phyloP scores from a whole-genome alignment of 352 stramenopile genomes.

The Globisporangium paroecandrum region DNA sequence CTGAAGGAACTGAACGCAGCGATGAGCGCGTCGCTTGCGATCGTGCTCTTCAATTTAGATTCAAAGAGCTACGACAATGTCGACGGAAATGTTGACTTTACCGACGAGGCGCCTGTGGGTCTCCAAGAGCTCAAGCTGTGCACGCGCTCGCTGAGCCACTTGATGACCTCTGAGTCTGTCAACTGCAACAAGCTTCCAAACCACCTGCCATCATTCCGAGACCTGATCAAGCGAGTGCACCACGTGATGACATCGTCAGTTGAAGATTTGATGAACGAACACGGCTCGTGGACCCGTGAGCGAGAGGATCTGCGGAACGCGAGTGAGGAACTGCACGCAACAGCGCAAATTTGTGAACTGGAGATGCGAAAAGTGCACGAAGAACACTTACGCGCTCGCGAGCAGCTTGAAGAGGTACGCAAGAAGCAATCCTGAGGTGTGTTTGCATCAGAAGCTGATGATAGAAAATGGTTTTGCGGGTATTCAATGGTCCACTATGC shows the following conservation, averaged over 20 bases:
- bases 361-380: slow-evolving; percentile 39
- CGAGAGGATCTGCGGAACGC: slow-evolving; percentile 29
- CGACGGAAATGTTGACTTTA: background rate
- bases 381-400: background rate
- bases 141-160: background rate
- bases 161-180: background rate
- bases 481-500: background rate
- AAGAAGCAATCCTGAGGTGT: background rate
- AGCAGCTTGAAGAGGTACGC: slow-evolving; percentile 7
- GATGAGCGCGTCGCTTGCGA: slow-evolving; percentile 14
- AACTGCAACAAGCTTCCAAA: background rate
- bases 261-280: slow-evolving; percentile 12
- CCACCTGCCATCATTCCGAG: slow-evolving; percentile 1
- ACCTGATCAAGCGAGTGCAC: slow-evolving; percentile 9
- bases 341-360: slow-evolving; percentile 26
- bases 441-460: background rate
- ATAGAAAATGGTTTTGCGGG: background rate
- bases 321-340: slow-evolving; percentile 29
- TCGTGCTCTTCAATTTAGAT: slow-evolving; percentile 6
- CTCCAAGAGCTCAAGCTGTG: background rate
- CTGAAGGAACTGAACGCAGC: slow-evolving; percentile 39
- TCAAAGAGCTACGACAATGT: background rate
- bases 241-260: background rate
- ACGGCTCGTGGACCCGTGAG: slow-evolving; percentile 41
- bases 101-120: background rate